phyloP scores from a whole-genome alignment of 108 stramenopile genomes.

The Cyclotella baltica region DNA sequence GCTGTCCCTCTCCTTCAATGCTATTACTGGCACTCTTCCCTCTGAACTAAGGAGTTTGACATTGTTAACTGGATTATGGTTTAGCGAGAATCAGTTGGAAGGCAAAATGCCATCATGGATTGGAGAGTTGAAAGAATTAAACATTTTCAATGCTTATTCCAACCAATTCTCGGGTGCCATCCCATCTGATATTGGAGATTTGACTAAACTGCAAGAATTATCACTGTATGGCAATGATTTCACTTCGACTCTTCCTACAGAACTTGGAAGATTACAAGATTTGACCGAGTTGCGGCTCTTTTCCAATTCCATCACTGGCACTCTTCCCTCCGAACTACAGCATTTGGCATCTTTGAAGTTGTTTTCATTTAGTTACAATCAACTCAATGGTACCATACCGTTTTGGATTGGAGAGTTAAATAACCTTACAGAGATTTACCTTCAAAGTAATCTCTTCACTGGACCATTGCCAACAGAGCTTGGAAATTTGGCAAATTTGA shows the following conservation, averaged over 20 bases:
- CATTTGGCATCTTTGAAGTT: conserved; percentile 17
- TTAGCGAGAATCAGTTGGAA: neutral
- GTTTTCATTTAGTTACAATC: conserved; percentile 17
- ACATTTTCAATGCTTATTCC: neutral
- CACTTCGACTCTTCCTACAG: neutral
- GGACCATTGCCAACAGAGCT: conserved; percentile 22
- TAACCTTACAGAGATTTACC: conserved; percentile 23
- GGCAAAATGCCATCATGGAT: neutral
- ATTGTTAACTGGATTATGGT: neutral
- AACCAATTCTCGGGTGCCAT: neutral
- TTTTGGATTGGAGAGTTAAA: conserved; percentile 26
- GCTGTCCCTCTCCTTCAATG: neutral
- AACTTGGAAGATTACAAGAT: neutral
- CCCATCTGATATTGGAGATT: neutral
- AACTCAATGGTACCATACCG: conserved; percentile 59
- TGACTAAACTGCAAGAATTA: neutral
- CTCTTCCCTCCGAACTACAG: conserved; percentile 41
- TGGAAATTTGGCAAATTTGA: conserved; percentile 1
- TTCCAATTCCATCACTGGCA: conserved; percentile 12
- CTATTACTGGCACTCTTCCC: neutral
- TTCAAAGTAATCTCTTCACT: conserved; percentile 1
- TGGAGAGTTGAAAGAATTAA: conserved; percentile 11
- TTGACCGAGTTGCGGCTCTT: conserved; percentile 6
- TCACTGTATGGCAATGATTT: neutral
- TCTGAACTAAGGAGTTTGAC: neutral